Conservation (phyloP, 768 basidiomycete genomes). For the Boletellus ananas region DNA sequence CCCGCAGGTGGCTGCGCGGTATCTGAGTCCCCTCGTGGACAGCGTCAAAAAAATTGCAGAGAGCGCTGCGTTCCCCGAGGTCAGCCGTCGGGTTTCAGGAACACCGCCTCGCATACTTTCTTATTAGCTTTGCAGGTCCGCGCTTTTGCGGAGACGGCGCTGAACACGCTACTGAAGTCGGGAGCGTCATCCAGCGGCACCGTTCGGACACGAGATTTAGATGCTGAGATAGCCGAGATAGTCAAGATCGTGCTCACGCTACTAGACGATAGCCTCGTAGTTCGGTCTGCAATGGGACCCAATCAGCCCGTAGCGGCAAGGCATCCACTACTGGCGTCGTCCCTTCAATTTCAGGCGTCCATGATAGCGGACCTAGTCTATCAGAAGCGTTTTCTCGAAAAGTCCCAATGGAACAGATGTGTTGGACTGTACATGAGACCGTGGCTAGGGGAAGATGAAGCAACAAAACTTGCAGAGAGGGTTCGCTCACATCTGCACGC, state of each 20-base stretch:
- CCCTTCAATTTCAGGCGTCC: conserved; percentile 68
- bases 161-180: conserved; percentile 74
- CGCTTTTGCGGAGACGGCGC: conserved; percentile 84
- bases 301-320: conserved; percentile 53
- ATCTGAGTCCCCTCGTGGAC: conserved; percentile 82
- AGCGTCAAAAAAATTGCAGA: conserved; percentile 89
- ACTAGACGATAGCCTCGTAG: conserved; percentile 46
- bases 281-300: conserved; percentile 39
- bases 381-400: conserved; percentile 51
- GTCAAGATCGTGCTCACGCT: conserved; percentile 55
- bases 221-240: conserved; percentile 55
- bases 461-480: conserved; percentile 52
- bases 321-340: conserved; percentile 54
- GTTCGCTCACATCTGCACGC: conserved; percentile 72
- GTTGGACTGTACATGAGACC: conserved; percentile 66
- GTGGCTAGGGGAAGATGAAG: conserved; percentile 60
- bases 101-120: conserved; percentile 10
- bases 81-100: conserved; percentile 27
- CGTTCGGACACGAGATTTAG: conserved; percentile 69
- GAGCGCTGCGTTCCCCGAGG: conserved; percentile 94
- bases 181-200: conserved; percentile 76
- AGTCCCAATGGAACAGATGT: conserved; percentile 61
- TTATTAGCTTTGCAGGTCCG: conserved; percentile 55
- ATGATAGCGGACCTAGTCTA: conserved; percentile 76
- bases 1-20: conserved; percentile 82